Conservation (phyloP, 352 stramenopile species). For the Phytophthora megakarya region DNA sequence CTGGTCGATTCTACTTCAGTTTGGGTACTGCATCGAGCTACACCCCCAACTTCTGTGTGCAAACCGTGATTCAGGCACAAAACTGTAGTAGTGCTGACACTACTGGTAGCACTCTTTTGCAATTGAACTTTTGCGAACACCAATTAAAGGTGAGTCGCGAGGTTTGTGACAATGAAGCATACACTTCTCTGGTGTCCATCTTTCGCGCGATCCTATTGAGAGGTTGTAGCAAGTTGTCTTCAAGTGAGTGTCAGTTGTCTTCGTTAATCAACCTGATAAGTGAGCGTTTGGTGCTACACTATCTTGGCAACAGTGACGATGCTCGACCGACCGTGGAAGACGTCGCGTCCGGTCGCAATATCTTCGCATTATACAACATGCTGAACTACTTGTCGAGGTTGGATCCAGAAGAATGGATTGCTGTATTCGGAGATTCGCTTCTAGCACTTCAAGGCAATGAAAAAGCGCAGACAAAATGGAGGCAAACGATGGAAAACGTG, state of each 20-base stretch:
- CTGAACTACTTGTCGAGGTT: conserved; percentile 29
- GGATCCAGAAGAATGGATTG: conserved; percentile 17
- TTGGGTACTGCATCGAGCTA: conserved; percentile 22
- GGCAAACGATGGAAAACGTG: conserved; percentile 10
- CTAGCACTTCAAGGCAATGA: conserved; percentile 24
- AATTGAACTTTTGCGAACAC: conserved; percentile 31
- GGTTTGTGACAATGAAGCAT: conserved; percentile 35
- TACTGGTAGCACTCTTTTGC: conserved; percentile 2
- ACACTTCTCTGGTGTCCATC: conserved; percentile 33
- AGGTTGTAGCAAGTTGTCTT: conserved; percentile 14
- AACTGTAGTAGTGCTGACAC: background rate
- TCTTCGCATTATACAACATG: conserved; percentile 30
- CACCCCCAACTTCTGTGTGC: conserved; percentile 36
- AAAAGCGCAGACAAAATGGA: conserved; percentile 21
- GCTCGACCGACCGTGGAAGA: conserved; percentile 13
- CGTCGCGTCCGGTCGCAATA: conserved; percentile 28
- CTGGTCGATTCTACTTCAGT: conserved; percentile 38
- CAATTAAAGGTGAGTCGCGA: conserved; percentile 15
- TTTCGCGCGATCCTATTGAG: conserved; percentile 37
- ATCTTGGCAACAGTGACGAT: conserved; percentile 25
- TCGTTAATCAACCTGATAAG: conserved; percentile 35
- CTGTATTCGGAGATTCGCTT: conserved; percentile 30
- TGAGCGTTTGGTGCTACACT: conserved; percentile 39
- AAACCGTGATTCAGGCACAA: conserved; percentile 16
- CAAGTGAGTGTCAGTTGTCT: conserved; percentile 21